Evolutionary conservation across 2,329 filamentous ascomycete species (phyloP).

Genomic region (Tolypocladium capitatum): DNA sequence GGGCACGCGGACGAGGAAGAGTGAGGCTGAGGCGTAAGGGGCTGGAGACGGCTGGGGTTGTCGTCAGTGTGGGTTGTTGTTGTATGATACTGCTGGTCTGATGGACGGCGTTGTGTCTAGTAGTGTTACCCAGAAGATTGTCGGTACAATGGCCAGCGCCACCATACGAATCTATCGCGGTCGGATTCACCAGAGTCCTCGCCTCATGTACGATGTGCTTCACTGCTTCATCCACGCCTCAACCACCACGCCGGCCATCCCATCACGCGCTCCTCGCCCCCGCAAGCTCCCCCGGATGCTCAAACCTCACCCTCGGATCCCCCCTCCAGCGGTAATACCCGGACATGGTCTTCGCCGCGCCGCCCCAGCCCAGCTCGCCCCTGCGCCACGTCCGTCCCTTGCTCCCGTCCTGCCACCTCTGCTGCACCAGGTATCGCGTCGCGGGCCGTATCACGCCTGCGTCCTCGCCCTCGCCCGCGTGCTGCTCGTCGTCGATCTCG

Average conservation of each 20-base stretch:
- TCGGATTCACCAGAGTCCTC: not conserved
- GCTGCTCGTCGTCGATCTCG: slow-evolving; percentile 17
- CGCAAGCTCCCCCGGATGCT: not conserved
- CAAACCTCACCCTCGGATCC: not conserved
- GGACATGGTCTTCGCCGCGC: not conserved
- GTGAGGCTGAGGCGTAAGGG: slow-evolving; percentile 1
- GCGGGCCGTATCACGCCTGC: not conserved
- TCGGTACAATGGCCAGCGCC: not conserved
- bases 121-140: not conserved
- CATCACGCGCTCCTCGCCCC: not conserved
- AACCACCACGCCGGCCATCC: not conserved
- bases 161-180: not conserved
- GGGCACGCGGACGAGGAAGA: slow-evolving; percentile 1
- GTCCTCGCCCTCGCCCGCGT: not conserved
- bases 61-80: not conserved
- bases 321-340: not conserved
- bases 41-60: not conserved
- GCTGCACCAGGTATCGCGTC: not conserved
- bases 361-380: not conserved
- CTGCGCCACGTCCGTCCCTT: not conserved
- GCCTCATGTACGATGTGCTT: not conserved
- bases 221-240: not conserved
- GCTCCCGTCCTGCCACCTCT: not conserved
- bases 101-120: not conserved
- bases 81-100: not conserved